Percentiles rank a stretch among this genome's conserved stretches.
These are phyloP conservation scores for Pleurotus platypus DNA, from an alignment of 768 basidiomycete genomes.

Conservation along the genomic window DNA sequence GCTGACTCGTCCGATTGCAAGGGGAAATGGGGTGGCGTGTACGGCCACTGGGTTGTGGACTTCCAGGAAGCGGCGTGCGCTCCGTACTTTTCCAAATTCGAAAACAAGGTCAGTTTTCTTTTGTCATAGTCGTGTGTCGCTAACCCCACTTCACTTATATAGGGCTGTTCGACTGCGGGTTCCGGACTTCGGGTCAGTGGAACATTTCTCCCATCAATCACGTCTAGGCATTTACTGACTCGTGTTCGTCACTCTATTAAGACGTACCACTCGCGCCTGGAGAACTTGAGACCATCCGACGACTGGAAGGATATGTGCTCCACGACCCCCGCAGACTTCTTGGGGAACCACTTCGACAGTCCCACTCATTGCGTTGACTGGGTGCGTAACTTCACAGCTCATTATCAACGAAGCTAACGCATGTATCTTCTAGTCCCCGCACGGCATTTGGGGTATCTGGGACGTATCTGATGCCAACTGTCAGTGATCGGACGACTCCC, in stretches of 20 bases:
- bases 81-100: conserved; percentile 20
- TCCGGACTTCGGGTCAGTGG: conserved; percentile 10
- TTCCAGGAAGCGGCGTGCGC: conserved; percentile 22
- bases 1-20: too few species aligned
- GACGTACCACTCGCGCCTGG: not conserved
- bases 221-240: not conserved
- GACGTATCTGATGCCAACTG: not conserved
- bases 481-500: too few species aligned
- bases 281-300: not conserved
- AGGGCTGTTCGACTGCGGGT: conserved; percentile 14
- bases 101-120: conserved; percentile 20
- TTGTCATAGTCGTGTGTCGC: not conserved
- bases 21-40: conserved; percentile 1
- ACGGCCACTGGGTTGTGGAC: conserved; percentile 23
- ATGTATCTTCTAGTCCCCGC: not conserved
- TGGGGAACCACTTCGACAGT: not conserved
- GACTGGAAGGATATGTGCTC: conserved; percentile 1
- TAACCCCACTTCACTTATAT: too few species aligned
- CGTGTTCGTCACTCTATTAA: not conserved
- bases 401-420: not conserved
- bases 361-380: not conserved
- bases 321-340: not conserved
- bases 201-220: not conserved
- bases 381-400: not conserved
- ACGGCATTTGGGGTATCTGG: conserved; percentile 1